These are phyloP conservation scores for Pelargonium citronellum DNA, from an alignment of 441 rosid species.

Conservation along the genomic window DNA sequence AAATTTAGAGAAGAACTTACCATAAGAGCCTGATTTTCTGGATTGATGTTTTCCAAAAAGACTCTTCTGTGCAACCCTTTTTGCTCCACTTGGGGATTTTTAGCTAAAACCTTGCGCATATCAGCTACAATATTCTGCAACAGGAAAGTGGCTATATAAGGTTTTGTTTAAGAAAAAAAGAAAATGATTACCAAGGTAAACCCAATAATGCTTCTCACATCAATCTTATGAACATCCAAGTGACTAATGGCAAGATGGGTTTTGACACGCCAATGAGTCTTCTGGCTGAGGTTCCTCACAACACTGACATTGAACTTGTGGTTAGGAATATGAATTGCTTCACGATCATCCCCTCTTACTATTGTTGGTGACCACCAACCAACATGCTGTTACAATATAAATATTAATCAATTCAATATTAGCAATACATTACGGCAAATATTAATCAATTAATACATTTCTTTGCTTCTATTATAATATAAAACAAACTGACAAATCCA, in stretches of 20 bases:
- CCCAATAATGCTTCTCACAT: slow-evolving; percentile 35
- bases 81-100: slow-evolving; percentile 70
- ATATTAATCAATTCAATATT: neutral
- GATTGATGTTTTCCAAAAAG: slow-evolving; percentile 44
- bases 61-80: slow-evolving; percentile 67
- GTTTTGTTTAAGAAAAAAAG: slow-evolving; percentile 7
- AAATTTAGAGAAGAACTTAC: slow-evolving; percentile 26
- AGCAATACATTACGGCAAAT: neutral
- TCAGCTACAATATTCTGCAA: slow-evolving; percentile 58
- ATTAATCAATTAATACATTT: slow-evolving; percentile 14
- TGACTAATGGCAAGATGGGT: slow-evolving; percentile 60
- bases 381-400: slow-evolving; percentile 42
- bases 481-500: slow-evolving; percentile 7
- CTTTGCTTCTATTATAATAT: slow-evolving; percentile 1
- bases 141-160: neutral
- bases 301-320: slow-evolving; percentile 59
- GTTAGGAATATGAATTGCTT: slow-evolving; percentile 74
- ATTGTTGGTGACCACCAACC: slow-evolving; percentile 85
- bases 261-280: slow-evolving; percentile 76
- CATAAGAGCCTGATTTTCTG: slow-evolving; percentile 63
- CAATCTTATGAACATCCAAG: slow-evolving; percentile 59
- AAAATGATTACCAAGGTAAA: slow-evolving; percentile 18
- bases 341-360: slow-evolving; percentile 74
- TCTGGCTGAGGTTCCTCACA: slow-evolving; percentile 73
- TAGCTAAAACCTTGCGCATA: slow-evolving; percentile 72